Conservation (phyloP, 2,329 filamentous ascomycete genomes). For the Pestalotiopsis sp. region DNA sequence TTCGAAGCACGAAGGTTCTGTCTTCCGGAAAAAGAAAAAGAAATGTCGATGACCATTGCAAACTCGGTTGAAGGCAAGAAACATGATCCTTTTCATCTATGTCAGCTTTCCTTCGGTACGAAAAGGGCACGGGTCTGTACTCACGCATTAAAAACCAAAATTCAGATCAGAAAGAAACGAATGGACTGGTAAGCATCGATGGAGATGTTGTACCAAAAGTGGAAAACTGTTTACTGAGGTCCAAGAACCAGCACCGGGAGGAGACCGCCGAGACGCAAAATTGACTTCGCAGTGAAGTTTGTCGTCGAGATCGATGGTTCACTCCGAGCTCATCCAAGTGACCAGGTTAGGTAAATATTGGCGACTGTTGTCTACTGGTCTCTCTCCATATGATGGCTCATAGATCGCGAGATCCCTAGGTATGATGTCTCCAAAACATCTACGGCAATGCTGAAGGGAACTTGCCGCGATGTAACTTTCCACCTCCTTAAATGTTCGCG, state of each 20-base stretch:
- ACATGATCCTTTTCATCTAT: not conserved
- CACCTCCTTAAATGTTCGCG: constrained; percentile 55
- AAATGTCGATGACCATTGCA: too few species aligned
- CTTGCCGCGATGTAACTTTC: constrained; percentile 58
- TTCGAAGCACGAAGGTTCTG: not conserved
- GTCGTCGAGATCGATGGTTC: not conserved
- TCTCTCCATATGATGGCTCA: not conserved
- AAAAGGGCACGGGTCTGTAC: not conserved
- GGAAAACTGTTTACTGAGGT: not conserved
- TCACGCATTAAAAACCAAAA: not conserved
- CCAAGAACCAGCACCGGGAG: not conserved
- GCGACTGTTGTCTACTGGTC: not conserved
- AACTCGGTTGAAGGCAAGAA: too few species aligned
- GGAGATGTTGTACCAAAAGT: not conserved
- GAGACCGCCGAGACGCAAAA: not conserved
- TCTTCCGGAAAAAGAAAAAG: too few species aligned
- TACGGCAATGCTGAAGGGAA: constrained; percentile 43
- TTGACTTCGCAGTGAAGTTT: not conserved
- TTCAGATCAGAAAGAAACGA: not conserved
- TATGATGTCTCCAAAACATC: constrained; percentile 65
- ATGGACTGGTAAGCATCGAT: not conserved
- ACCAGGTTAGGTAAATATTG: not conserved
- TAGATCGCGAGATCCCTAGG: constrained; percentile 62
- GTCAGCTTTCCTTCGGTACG: not conserved
- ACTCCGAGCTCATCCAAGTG: constrained; percentile 17